Evolutionary conservation across 805 yeast species (phyloP).

Genomic region (Barnettozyma sucrosica): DNA sequence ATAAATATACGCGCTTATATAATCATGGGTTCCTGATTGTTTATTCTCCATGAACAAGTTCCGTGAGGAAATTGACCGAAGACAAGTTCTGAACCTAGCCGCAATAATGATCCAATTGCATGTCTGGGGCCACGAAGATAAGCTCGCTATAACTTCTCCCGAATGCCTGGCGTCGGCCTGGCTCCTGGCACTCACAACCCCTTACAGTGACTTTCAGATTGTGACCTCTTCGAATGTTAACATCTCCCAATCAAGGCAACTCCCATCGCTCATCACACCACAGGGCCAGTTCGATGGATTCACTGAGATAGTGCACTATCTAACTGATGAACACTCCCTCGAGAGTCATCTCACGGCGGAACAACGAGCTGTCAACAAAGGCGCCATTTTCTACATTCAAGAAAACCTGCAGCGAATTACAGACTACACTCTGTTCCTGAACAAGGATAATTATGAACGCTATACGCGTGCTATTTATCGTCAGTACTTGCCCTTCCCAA

Average conservation of each 20-base stretch:
- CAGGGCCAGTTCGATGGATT: constrained; percentile 35
- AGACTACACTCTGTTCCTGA: constrained; percentile 51
- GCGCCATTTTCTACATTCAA: constrained; percentile 37
- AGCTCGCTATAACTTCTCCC: constrained; percentile 43
- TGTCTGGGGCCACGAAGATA: constrained; percentile 44
- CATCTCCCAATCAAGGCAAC: constrained; percentile 39
- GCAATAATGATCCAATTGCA: constrained; percentile 29
- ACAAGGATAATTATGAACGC: constrained; percentile 51
- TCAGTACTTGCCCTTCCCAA: constrained; percentile 57
- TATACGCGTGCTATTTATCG: constrained; percentile 53
- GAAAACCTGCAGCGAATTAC: constrained; percentile 42
- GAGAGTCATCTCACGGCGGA: constrained; percentile 16
- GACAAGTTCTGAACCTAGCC: not conserved
- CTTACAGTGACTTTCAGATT: constrained; percentile 27
- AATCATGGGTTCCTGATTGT: no score
- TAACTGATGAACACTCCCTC: constrained; percentile 16
- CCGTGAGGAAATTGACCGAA: no score
- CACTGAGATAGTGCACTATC: constrained; percentile 31
- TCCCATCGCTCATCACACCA: constrained; percentile 41
- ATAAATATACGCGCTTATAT: no score
- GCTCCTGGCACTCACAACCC: constrained; percentile 30
- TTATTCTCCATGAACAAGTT: no score
- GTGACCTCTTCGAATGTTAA: constrained; percentile 56
- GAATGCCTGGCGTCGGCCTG: constrained; percentile 45
- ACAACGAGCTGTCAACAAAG: constrained; percentile 37